These are phyloP conservation scores for Chenopodium suecicum DNA, from an alignment of 148 eudicot genomes.

Conservation along the genomic window DNA sequence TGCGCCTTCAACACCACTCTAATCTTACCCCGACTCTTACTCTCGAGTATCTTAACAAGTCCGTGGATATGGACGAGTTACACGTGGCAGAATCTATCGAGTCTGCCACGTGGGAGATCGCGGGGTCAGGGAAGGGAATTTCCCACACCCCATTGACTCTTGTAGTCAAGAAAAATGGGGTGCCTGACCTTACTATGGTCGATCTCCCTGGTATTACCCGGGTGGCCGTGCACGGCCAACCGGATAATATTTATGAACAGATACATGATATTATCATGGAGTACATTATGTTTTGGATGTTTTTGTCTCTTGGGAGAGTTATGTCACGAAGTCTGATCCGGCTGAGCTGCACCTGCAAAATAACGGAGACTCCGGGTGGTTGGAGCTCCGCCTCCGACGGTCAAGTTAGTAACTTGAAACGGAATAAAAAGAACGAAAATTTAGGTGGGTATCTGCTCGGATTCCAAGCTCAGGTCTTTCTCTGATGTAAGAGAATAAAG, in stretches of 20 bases:
- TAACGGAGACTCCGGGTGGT: too few relatives aligned
- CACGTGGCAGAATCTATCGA: conserved; percentile 25
- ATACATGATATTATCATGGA: conserved; percentile 27
- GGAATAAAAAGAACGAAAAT: too few relatives aligned
- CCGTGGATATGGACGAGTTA: conserved; percentile 17
- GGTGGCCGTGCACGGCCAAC: conserved; percentile 32
- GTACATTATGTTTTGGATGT: conserved; percentile 8
- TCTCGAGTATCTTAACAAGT: conserved; percentile 16
- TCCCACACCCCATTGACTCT: conserved; percentile 24
- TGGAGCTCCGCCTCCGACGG: too few relatives aligned
- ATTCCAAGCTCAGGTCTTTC: too few relatives aligned
- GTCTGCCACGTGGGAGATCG: conserved; percentile 26
- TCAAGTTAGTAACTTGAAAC: too few relatives aligned
- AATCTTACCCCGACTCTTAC: background rate
- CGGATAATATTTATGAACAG: conserved; percentile 31
- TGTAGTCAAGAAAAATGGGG: conserved; percentile 26
- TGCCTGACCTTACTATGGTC: conserved; percentile 52
- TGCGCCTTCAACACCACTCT: conserved; percentile 28
- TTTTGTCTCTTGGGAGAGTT: too few relatives aligned
- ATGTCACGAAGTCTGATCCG: too few relatives aligned
- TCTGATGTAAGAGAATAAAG: too few relatives aligned
- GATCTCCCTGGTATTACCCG: conserved; percentile 41
- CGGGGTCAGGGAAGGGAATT: conserved; percentile 22
- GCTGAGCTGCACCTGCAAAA: too few relatives aligned
- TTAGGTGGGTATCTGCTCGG: too few relatives aligned